Evolutionary conservation across 148 eudicot genomes (phyloP).

Genomic region (Pouteria glomerata): DNA sequence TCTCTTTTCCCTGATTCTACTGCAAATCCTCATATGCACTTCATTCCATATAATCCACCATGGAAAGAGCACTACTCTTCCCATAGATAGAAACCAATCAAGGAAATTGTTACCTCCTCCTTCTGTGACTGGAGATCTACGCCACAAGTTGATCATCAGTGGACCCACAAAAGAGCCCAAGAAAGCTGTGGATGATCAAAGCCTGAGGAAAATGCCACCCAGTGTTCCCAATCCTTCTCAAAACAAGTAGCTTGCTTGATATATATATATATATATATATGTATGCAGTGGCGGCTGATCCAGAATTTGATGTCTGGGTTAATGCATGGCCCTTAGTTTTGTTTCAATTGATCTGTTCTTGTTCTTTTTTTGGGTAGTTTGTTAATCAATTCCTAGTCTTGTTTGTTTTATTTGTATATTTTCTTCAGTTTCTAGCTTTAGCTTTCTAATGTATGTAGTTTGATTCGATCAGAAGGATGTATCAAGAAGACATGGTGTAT

Average conservation of each 20-base stretch:
- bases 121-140: conserved; percentile 3
- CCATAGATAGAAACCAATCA: conserved; percentile 2
- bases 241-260: conserved; percentile 26
- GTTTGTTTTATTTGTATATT: background rate
- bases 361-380: background rate
- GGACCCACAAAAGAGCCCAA: conserved; percentile 26
- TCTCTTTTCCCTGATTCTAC: conserved; percentile 14
- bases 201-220: conserved; percentile 29
- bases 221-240: conserved; percentile 37
- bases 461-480: background rate
- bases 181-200: conserved; percentile 51
- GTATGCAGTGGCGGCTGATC: no score
- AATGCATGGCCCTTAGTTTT: background rate
- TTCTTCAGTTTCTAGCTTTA: background rate
- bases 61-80: background rate
- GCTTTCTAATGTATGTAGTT: background rate
- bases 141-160: background rate
- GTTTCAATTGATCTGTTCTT: background rate
- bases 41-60: conserved; percentile 6
- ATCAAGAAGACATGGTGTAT: background rate
- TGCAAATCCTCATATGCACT: conserved; percentile 14
- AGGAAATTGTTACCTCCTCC: conserved; percentile 18
- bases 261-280: no score
- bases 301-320: background rate
- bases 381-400: no score